Evolutionary conservation across 208 protist species (phyloP).

Genomic region (Wallacemonas sp.): DNA sequence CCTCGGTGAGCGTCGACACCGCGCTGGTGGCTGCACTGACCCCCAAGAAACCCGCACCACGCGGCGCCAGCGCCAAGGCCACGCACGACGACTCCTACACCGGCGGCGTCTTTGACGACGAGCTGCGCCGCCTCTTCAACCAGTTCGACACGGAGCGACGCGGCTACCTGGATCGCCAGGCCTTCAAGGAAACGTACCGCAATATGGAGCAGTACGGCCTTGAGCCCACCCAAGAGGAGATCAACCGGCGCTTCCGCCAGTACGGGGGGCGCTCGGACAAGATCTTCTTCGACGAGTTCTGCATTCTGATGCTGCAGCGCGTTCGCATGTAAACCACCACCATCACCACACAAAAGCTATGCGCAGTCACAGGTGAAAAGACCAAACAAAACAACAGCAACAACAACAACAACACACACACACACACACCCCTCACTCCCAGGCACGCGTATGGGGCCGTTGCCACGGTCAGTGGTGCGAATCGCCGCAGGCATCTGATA

Average conservation of each 20-base stretch:
- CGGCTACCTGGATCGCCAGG: constrained; percentile 69
- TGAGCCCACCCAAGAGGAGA: constrained; percentile 44
- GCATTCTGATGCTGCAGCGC: constrained; percentile 83
- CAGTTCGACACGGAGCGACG: constrained; percentile 53
- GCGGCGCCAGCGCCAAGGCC: background rate
- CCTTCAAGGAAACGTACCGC: constrained; percentile 72
- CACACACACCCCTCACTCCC: background rate
- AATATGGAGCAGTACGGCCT: constrained; percentile 83
- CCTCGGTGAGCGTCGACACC: background rate
- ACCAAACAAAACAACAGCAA: background rate
- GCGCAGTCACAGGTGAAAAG: too few relatives aligned
- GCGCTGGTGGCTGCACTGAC: background rate
- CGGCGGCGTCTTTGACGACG: constrained; percentile 44
- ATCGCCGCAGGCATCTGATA: too few relatives aligned
- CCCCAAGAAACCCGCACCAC: constrained; percentile 1
- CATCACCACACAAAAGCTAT: background rate
- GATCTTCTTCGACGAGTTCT: constrained; percentile 85
- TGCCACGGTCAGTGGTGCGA: too few relatives aligned
- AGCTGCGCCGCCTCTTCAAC: constrained; percentile 63
- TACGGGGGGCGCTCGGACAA: constrained; percentile 50
- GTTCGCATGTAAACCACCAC: constrained; percentile 64
- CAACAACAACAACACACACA: constrained; percentile 1
- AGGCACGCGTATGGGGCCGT: too few relatives aligned
- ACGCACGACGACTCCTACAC: background rate
- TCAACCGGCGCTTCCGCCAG: constrained; percentile 50